Evolutionary conservation across 2,329 filamentous ascomycete genomes (phyloP).

Genomic region (Pseudopyricularia cyperi): DNA sequence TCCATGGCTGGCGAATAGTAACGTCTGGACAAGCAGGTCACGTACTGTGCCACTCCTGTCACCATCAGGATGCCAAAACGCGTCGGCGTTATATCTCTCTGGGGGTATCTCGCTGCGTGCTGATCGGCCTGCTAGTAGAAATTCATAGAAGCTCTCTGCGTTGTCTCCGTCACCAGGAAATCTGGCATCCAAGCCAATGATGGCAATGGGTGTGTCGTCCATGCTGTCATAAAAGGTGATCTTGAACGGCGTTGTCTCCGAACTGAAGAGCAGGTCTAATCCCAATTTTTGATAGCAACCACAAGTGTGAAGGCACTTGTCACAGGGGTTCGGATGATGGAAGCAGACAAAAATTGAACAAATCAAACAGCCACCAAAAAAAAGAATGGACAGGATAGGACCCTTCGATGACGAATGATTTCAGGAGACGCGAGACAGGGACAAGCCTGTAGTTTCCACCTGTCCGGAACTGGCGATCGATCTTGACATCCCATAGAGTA

Average conservation of each 20-base stretch:
- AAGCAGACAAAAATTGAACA: too few species aligned
- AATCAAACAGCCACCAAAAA: too few species aligned
- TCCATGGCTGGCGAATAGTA: not conserved
- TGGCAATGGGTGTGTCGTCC: conserved; percentile 13
- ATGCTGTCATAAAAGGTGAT: not conserved
- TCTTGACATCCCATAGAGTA: not conserved
- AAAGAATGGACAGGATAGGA: too few species aligned
- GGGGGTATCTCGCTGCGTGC: conserved; percentile 13
- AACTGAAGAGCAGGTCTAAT: not conserved
- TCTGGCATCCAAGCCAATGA: conserved; percentile 13
- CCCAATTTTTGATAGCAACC: not conserved
- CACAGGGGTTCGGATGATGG: not conserved
- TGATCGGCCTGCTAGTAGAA: conserved; percentile 14
- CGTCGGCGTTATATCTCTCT: conserved; percentile 16
- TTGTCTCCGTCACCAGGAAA: conserved; percentile 14
- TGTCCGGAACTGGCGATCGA: too few species aligned
- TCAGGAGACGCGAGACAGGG: not conserved
- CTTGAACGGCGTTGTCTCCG: not conserved
- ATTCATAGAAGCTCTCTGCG: conserved; percentile 14
- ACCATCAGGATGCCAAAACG: conserved; percentile 16
- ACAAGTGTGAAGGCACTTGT: not conserved
- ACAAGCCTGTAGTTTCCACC: not conserved
- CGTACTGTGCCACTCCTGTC: conserved; percentile 13
- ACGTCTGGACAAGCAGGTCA: not conserved
- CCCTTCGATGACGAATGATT: not conserved